These are phyloP conservation scores for Cercospora sesami DNA, from an alignment of 2,329 filamentous ascomycete species.

Conservation along the genomic window DNA sequence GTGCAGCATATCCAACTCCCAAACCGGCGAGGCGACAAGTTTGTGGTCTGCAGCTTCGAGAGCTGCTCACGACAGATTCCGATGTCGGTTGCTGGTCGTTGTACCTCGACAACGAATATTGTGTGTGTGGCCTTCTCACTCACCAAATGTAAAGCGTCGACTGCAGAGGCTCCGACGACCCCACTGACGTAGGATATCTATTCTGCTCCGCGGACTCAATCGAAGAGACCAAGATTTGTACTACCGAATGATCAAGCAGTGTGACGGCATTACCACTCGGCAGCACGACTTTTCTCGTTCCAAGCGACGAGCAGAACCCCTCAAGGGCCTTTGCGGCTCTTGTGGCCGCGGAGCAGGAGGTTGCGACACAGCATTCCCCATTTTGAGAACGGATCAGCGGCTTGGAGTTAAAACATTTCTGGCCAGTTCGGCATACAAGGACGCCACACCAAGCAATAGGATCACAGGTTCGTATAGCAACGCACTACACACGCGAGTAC, in stretches of 20 bases:
- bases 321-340: neutral
- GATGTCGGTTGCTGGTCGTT: neutral
- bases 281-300: neutral
- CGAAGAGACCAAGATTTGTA: neutral
- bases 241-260: neutral
- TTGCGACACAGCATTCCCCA: neutral
- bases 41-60: neutral
- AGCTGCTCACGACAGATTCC: neutral
- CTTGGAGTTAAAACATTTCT: neutral
- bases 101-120: neutral
- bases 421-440: neutral
- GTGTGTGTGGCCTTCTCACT: too few species aligned
- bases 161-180: neutral
- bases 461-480: neutral
- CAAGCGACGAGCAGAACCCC: neutral
- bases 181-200: neutral
- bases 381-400: neutral
- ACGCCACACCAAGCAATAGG: neutral
- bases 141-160: neutral
- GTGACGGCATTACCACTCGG: neutral
- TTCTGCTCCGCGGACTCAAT: neutral
- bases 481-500: neutral
- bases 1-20: neutral
- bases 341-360: neutral
- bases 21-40: neutral